phyloP scores from a whole-genome alignment of 257 asterid species.

The Ocimum tenuiflorum region DNA sequence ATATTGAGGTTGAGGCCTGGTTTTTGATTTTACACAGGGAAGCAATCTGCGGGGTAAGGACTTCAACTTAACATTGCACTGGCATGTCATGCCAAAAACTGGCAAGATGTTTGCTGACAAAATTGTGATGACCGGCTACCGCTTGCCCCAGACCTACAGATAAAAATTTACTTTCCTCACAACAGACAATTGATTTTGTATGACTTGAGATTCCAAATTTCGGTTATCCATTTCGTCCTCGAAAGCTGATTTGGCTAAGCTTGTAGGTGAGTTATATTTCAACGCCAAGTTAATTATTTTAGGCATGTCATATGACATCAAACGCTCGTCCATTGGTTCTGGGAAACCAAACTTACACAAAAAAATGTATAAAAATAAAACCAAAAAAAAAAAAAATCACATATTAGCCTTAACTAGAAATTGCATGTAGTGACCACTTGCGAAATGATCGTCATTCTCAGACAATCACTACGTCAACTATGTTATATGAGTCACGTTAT shows the following conservation, averaged over 20 bases:
- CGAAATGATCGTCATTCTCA: no score
- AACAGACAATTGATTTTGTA: no score
- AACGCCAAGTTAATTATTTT: not conserved
- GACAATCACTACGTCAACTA: no score
- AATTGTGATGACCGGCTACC: conserved; percentile 77
- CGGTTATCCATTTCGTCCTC: not conserved
- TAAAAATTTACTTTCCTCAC: conserved; percentile 29
- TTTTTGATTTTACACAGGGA: conserved; percentile 39
- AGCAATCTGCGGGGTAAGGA: conserved; percentile 76
- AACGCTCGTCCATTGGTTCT: no score
- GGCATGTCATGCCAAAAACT: conserved; percentile 98
- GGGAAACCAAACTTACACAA: no score
- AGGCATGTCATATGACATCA: no score
- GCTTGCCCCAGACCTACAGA: conserved; percentile 63
- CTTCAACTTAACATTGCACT: conserved; percentile 82
- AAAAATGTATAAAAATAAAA: no score
- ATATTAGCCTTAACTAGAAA: no score
- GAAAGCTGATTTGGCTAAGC: not conserved
- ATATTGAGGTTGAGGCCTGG: not conserved
- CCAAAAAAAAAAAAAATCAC: no score
- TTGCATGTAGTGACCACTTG: no score
- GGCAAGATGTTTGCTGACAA: conserved; percentile 91
- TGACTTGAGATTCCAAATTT: conserved; percentile 9
- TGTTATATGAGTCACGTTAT: no score
- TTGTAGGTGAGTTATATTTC: not conserved